A percentile compares a stretch with the other conserved stretches of the same genome.
phyloP scores from a whole-genome alignment of 495 filamentous ascomycete genomes.

The Neurospora sp. region DNA sequence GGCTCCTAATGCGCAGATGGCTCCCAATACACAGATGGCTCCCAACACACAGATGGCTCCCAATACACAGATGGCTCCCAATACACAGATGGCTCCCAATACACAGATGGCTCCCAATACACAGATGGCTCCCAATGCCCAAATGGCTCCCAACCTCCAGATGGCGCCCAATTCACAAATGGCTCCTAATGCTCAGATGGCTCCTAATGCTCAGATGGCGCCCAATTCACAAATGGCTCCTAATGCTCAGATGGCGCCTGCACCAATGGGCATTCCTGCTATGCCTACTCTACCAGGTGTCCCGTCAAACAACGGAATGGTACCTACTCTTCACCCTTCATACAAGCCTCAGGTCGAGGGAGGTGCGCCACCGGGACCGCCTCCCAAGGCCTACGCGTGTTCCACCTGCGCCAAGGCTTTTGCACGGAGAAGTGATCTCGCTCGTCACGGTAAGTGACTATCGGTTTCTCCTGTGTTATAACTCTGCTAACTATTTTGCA shows the following conservation, averaged over 20 bases:
- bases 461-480: background rate
- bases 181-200: background rate
- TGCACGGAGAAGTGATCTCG: slow-evolving; percentile 86
- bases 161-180: background rate
- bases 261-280: slow-evolving; percentile 36
- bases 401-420: slow-evolving; percentile 86
- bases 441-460: slow-evolving; percentile 71
- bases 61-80: background rate
- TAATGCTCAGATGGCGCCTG: slow-evolving; percentile 40
- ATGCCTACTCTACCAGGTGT: slow-evolving; percentile 34
- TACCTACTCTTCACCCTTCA: background rate
- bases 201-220: background rate
- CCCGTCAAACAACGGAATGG: slow-evolving; percentile 12
- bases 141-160: background rate
- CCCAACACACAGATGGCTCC: background rate
- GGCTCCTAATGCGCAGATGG: background rate
- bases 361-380: slow-evolving; percentile 4
- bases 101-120: background rate
- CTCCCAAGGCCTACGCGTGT: slow-evolving; percentile 77
- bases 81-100: background rate
- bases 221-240: slow-evolving; percentile 25
- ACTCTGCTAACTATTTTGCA: slow-evolving; percentile 29
- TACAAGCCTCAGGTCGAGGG: slow-evolving; percentile 23
- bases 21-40: background rate
- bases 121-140: background rate